Evolutionary conservation across 2,329 filamentous ascomycete genomes (phyloP).

Genomic region (Botrytis medusae): DNA sequence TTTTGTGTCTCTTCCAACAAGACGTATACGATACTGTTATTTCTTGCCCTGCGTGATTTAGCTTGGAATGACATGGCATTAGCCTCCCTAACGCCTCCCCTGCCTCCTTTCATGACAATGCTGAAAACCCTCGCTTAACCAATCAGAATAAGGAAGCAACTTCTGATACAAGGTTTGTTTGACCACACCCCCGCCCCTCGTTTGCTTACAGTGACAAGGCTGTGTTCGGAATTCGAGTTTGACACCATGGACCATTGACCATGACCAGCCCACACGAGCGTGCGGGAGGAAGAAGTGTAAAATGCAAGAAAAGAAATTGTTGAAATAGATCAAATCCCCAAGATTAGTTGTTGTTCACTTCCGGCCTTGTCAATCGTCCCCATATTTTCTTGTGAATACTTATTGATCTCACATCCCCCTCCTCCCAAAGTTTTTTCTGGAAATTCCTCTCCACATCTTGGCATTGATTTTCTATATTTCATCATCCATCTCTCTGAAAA

Average conservation of each 20-base stretch:
- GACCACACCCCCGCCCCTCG: slow-evolving; percentile 16
- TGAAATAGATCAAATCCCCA: slow-evolving; percentile 8
- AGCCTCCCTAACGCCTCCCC: slow-evolving; percentile 8
- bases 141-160: background rate
- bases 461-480: slow-evolving; percentile 13
- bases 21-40: background rate
- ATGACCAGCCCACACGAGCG: slow-evolving; percentile 5
- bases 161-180: slow-evolving; percentile 21
- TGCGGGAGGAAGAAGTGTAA: background rate
- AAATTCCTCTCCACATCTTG: slow-evolving; percentile 15
- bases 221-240: slow-evolving; percentile 17
- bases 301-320: background rate
- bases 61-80: slow-evolving; percentile 4
- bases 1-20: background rate
- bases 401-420: slow-evolving; percentile 7
- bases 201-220: slow-evolving; percentile 15
- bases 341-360: background rate
- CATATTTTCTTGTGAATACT: slow-evolving; percentile 4
- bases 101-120: slow-evolving; percentile 11
- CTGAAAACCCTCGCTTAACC: slow-evolving; percentile 6
- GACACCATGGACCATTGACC: slow-evolving; percentile 5
- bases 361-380: background rate
- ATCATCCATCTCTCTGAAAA: slow-evolving; percentile 3
- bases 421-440: background rate
- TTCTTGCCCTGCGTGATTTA: background rate